These are phyloP conservation scores for Larix kaempferi DNA, from an alignment of 75 land plant genomes.

Conservation along the genomic window DNA sequence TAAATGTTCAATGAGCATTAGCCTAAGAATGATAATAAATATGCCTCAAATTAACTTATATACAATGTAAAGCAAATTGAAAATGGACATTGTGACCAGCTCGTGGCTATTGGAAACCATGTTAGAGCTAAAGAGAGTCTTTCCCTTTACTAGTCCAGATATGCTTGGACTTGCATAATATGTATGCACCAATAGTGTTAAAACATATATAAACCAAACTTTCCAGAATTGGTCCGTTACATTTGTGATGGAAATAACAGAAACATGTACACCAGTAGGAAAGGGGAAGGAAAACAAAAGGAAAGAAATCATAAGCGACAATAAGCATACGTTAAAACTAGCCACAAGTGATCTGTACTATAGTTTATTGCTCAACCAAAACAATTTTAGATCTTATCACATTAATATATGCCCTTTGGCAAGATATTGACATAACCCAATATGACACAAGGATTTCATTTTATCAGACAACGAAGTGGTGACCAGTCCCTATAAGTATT, in stretches of 20 bases:
- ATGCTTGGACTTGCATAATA: not conserved
- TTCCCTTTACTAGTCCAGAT: not conserved
- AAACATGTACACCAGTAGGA: not conserved
- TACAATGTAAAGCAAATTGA: not conserved
- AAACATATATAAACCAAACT: not conserved
- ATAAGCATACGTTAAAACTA: too few species aligned
- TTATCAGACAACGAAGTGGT: too few species aligned
- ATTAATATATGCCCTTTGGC: too few species aligned
- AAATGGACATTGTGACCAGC: not conserved
- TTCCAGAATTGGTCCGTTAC: not conserved
- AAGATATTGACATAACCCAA: too few species aligned
- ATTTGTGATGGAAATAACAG: not conserved
- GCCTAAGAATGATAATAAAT: not conserved
- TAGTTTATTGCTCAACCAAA: not conserved
- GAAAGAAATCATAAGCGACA: not conserved
- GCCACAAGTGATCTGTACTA: not conserved
- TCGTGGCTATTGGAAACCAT: not conserved
- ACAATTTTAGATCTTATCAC: too few species aligned
- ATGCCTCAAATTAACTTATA: slow-evolving; percentile 6
- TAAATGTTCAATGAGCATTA: not conserved
- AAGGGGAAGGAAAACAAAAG: not conserved
- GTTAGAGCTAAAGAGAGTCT: not conserved
- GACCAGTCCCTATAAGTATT: too few species aligned
- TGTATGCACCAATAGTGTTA: not conserved
- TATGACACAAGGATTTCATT: too few species aligned